Conservation (phyloP, 495 filamentous ascomycete species). For the Aspergillus nidulans region DNA sequence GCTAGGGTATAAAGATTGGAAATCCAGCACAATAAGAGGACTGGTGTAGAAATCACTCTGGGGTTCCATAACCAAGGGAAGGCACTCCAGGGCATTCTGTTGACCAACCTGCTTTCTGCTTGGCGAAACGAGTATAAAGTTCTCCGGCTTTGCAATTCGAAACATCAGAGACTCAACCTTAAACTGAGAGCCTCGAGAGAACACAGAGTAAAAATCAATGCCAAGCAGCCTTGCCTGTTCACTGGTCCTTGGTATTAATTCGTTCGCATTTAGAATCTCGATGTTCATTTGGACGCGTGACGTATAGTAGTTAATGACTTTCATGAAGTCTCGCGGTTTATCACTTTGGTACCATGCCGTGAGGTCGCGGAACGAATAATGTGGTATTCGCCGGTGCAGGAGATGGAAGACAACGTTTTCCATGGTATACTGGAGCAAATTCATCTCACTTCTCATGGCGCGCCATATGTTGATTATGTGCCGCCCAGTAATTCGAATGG, state of each 20-base stretch:
- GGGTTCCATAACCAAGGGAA: constrained; percentile 96
- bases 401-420: constrained; percentile 96
- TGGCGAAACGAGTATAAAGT: constrained; percentile 85
- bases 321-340: constrained; percentile 63
- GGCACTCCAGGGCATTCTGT: constrained; percentile 92
- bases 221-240: constrained; percentile 92
- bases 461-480: constrained; percentile 98
- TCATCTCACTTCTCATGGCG: constrained; percentile 87
- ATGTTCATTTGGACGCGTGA: constrained; percentile 76
- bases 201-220: constrained; percentile 94
- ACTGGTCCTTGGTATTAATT: constrained; percentile 82
- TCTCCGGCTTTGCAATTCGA: constrained; percentile 94
- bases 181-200: constrained; percentile 91
- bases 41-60: constrained; percentile 91
- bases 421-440: constrained; percentile 88
- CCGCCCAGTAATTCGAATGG: constrained; percentile 80
- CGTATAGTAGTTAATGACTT: constrained; percentile 73
- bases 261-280: constrained; percentile 87
- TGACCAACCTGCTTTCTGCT: constrained; percentile 86
- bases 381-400: constrained; percentile 84
- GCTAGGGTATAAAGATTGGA: constrained; percentile 93
- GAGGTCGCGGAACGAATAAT: constrained; percentile 72
- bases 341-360: constrained; percentile 75
- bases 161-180: constrained; percentile 99
- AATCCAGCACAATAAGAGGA: constrained; percentile 87